Percentiles rank a stretch among this genome's conserved stretches.
Conservation (phyloP, 495 filamentous ascomycete genomes). For the Margaritispora aquatica region DNA sequence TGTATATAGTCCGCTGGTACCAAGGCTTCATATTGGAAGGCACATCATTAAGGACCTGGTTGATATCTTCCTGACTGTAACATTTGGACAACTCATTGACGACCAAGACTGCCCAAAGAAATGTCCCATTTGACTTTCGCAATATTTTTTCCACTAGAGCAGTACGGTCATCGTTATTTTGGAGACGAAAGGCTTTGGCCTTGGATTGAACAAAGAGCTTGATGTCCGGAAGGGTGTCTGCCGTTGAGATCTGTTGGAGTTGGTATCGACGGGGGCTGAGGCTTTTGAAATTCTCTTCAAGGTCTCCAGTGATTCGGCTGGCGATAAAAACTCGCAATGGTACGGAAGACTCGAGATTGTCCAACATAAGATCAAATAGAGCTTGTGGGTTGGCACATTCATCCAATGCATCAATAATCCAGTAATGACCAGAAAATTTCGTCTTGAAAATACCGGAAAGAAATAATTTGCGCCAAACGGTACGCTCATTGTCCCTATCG, state of each 20-base stretch:
- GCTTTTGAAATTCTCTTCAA: background rate
- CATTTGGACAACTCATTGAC: constrained; percentile 6
- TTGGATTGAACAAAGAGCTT: background rate
- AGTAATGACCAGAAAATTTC: constrained; percentile 5
- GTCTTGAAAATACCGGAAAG: constrained; percentile 6
- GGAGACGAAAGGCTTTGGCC: background rate
- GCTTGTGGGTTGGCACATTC: constrained; percentile 11
- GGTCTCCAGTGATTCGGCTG: constrained; percentile 1
- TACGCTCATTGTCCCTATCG: constrained; percentile 9
- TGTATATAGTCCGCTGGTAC: constrained; percentile 6
- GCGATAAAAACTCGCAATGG: constrained; percentile 10
- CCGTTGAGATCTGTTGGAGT: background rate
- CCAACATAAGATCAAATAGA: constrained; percentile 9
- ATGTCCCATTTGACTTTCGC: constrained; percentile 8
- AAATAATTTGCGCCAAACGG: constrained; percentile 20
- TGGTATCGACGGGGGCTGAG: background rate
- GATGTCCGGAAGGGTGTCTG: constrained; percentile 12
- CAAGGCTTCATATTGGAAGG: constrained; percentile 13
- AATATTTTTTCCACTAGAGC: constrained; percentile 14
- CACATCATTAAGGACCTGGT: constrained; percentile 8
- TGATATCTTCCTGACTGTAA: background rate
- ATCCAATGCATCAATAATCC: constrained; percentile 22
- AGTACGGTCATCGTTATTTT: background rate
- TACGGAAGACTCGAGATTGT: background rate
- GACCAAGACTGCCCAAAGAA: constrained; percentile 19